Percentiles rank a stretch among this genome's conserved stretches.
Conservation (phyloP, 225 moss, liverwort and hornwort genomes). For the Pleurozium schreberi region DNA sequence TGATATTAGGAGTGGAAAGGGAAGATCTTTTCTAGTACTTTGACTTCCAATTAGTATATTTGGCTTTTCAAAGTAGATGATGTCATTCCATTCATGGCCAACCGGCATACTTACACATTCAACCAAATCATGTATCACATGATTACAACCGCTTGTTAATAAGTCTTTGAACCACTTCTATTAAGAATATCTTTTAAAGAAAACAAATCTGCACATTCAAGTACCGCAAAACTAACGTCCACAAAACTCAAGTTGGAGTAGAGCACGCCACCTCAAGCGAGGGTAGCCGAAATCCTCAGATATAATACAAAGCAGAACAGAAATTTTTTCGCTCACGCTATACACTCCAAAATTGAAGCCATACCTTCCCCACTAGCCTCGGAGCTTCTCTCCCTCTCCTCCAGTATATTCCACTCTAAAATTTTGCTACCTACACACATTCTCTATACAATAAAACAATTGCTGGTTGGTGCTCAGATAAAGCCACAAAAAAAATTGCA, state of each 20-base stretch:
- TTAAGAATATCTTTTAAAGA: neutral
- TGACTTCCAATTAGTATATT: no score
- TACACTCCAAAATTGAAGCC: conserved; percentile 30
- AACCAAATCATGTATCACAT: neutral
- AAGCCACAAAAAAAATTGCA: neutral
- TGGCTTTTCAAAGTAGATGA: no score
- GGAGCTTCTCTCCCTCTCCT: neutral
- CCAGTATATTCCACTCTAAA: neutral
- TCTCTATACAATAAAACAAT: conserved; percentile 6
- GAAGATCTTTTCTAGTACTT: no score
- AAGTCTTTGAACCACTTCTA: neutral
- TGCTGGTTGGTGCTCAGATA: neutral
- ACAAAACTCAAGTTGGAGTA: neutral
- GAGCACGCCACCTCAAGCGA: neutral
- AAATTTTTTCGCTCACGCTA: conserved; percentile 6
- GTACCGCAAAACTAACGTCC: no score
- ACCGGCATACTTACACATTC: neutral
- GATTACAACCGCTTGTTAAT: neutral
- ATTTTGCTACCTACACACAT: neutral
- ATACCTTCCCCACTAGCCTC: neutral
- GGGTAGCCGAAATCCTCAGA: neutral
- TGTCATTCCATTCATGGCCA: neutral
- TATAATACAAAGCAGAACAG: conserved; percentile 16
- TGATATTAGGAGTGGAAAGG: no score
- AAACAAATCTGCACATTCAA: neutral